Base-by-base conservation (phyloP, 192 early-diverging fungal species). In the Backusella sp. region DNA sequence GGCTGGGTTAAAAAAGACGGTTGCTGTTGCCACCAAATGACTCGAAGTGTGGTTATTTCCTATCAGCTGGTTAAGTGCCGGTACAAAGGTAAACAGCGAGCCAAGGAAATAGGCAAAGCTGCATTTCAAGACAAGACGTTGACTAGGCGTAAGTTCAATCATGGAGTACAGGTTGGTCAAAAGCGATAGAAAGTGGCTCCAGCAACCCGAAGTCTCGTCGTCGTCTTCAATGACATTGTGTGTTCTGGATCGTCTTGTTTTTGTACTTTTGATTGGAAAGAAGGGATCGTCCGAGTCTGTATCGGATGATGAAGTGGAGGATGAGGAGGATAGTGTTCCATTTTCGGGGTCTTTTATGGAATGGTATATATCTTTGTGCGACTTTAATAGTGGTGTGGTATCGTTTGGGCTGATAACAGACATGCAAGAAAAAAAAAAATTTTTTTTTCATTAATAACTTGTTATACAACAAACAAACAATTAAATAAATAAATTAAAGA, bases 1-100 rank as follows among this genome's bases (percentile, higher is more conserved):
- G 0, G 91, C 93, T 0, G 93, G 91, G 67, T 93, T 90, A 76
- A 90, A 93, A 77, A 92, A 95, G 8, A 95, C 90, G 0, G 90
- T 88, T 6, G 92, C 88, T n/a, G 91, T 88, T 8, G 91, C 92
- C 7, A 93, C 91, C 56, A 95, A 75, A 75, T 95, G 92, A 59
- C 88, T 87, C 21, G 89, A 80, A 44, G 87, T 87, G 76, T 82
- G 84, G 66, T 90, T 88, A 4, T 87, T 77, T n/a, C 89, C 90
- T 34, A 89, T 84, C 70, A 89, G 76, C 6, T 77, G 78, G 34
- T 80, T 82, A 9, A 90, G 81, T 4, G 53, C 28, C 1, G 91
- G 91, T 1, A 89, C 80, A 81, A 92, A 93, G 14, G 92, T 86
- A 74, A 95, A 88, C 28, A 93, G 72, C 12, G 91, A 90, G 1